Conservation (phyloP, 2,329 filamentous ascomycete species). For the Botrytis galanthina region DNA sequence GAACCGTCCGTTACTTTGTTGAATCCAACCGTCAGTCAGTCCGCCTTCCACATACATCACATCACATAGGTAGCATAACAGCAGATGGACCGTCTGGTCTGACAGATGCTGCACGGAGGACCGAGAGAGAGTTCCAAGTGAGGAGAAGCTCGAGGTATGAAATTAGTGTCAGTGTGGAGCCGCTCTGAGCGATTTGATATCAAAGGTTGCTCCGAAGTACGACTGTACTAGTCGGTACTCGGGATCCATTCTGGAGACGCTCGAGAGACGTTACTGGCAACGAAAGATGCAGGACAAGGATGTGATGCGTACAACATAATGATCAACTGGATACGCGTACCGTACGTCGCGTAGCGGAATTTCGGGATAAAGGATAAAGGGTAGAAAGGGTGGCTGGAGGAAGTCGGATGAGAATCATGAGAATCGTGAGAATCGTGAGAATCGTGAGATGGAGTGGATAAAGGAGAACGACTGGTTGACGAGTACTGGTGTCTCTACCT, state of each 20-base stretch:
- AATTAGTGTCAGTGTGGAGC: not conserved
- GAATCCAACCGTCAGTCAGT: not conserved
- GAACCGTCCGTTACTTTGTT: not conserved
- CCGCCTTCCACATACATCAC: not conserved
- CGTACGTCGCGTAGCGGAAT: not conserved
- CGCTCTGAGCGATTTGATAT: not conserved
- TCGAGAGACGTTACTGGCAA: not conserved
- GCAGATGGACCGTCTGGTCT: not conserved
- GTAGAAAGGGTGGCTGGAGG: not conserved
- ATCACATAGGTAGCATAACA: not conserved
- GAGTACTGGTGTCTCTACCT: too few species aligned
- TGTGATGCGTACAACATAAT: not conserved
- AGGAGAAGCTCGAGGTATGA: not conserved
- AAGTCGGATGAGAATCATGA: not conserved
- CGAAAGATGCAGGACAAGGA: not conserved
- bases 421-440: not conserved
- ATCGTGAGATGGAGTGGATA: not conserved
- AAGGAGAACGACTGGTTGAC: not conserved
- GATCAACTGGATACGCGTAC: not conserved
- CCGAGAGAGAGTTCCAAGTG: not conserved
- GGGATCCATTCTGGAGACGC: not conserved
- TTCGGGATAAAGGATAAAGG: slow-evolving; percentile 7
- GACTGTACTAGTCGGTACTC: not conserved
- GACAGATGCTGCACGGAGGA: not conserved
- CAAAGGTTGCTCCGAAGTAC: not conserved